These are phyloP conservation scores for Rutstroemia sp. DNA, from an alignment of 2,329 filamentous ascomycete species.

Conservation along the genomic window DNA sequence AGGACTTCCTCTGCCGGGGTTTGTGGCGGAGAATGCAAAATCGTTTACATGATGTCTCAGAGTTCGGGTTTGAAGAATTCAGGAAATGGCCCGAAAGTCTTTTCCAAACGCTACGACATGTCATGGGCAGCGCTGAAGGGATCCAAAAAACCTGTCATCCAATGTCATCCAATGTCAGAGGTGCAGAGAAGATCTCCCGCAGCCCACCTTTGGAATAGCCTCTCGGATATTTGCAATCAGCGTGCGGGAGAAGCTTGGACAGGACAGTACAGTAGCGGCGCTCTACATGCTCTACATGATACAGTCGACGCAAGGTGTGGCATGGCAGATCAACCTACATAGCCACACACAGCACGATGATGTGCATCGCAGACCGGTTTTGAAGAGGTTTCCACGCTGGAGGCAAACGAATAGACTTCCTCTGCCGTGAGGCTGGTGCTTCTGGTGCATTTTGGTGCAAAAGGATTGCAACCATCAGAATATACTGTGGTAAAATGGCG, in stretches of 20 bases:
- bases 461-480: neutral
- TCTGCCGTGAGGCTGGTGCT: neutral
- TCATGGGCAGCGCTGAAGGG: neutral
- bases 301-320: neutral
- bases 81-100: neutral
- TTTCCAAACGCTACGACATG: too few relatives aligned
- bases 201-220: neutral
- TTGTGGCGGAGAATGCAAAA: neutral
- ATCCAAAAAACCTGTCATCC: neutral
- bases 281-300: neutral
- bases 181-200: constrained; percentile 9
- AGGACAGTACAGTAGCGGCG: constrained; percentile 4
- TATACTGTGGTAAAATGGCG: neutral
- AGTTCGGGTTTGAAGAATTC: neutral
- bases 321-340: neutral
- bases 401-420: neutral
- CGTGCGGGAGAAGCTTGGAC: constrained; percentile 5
- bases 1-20: neutral
- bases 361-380: neutral
- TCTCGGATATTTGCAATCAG: neutral
- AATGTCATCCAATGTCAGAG: neutral
- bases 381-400: neutral
- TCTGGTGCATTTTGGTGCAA: neutral
- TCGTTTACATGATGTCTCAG: neutral
- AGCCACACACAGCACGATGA: constrained; percentile 9